Evolutionary conservation across 2,329 filamentous ascomycete species (phyloP).

Genomic region (Shiraia sp.): DNA sequence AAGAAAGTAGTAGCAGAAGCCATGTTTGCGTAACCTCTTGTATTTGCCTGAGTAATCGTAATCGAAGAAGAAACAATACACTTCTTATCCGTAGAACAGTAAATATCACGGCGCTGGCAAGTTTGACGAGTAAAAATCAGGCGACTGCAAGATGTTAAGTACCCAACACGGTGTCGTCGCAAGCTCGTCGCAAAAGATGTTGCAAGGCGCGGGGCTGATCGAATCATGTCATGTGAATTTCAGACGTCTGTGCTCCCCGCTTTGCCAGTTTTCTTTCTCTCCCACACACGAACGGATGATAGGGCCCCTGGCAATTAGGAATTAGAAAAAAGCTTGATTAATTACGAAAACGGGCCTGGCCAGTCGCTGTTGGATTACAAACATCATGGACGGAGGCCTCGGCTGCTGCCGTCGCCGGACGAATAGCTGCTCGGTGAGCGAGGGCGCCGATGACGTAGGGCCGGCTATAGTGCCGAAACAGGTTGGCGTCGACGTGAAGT

Average conservation of each 20-base stretch:
- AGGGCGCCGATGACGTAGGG: too few species aligned
- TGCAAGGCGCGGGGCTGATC: constrained; percentile 11
- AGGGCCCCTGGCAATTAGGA: too few species aligned
- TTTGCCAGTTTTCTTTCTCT: constrained; percentile 1
- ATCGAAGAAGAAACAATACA: too few species aligned
- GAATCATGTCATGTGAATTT: constrained; percentile 14
- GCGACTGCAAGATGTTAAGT: too few species aligned
- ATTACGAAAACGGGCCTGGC: constrained; percentile 1
- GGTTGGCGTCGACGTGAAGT: not conserved
- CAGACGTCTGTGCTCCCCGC: not conserved
- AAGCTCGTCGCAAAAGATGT: constrained; percentile 3
- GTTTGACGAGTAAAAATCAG: too few species aligned
- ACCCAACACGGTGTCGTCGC: not conserved
- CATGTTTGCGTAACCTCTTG: constrained; percentile 53
- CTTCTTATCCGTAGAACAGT: too few species aligned
- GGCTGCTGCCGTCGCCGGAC: not conserved
- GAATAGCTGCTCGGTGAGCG: too few species aligned
- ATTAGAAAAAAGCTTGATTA: not conserved
- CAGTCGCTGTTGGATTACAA: constrained; percentile 6
- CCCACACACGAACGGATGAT: too few species aligned
- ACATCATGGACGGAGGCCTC: not conserved
- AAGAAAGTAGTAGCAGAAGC: constrained; percentile 73
- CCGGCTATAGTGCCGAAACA: not conserved
- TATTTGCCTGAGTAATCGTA: not conserved
- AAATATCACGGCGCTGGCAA: too few species aligned